Conservation (phyloP, 208 protist species). For the Trypanosoma theileri region DNA sequence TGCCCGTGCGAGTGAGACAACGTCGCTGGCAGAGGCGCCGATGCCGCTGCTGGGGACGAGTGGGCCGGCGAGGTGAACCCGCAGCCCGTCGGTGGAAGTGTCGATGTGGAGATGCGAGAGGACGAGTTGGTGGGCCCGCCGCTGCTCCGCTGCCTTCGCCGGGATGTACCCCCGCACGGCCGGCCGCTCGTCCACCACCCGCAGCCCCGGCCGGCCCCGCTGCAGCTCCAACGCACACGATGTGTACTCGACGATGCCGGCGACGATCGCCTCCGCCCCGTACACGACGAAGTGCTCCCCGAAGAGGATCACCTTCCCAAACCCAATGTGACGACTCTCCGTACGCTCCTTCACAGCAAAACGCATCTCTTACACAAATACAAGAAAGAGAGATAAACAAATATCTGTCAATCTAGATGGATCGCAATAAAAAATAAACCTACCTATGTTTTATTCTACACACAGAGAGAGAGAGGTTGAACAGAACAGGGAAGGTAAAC, state of each 20-base stretch:
- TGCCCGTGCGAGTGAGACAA: slow-evolving; percentile 74
- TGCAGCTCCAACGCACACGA: slow-evolving; percentile 52
- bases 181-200: slow-evolving; percentile 71
- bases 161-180: slow-evolving; percentile 78
- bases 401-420: too few relatives aligned
- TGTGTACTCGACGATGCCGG: slow-evolving; percentile 80
- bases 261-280: slow-evolving; percentile 76
- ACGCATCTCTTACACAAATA: too few relatives aligned
- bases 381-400: too few relatives aligned
- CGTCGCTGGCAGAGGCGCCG: slow-evolving; percentile 79
- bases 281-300: slow-evolving; percentile 94
- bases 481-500: too few relatives aligned
- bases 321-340: slow-evolving; percentile 57
- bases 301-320: slow-evolving; percentile 92
- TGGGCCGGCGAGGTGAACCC: slow-evolving; percentile 56
- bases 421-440: too few relatives aligned
- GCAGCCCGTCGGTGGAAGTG: slow-evolving; percentile 54
- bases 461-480: too few relatives aligned
- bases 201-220: slow-evolving; percentile 39
- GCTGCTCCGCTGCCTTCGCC: slow-evolving; percentile 79
- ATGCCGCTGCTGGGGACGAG: slow-evolving; percentile 82
- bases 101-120: slow-evolving; percentile 76
- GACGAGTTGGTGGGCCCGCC: slow-evolving; percentile 69
- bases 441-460: too few relatives aligned
- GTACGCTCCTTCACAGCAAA: slow-evolving; percentile 42